phyloP scores from a whole-genome alignment of 2,329 filamentous ascomycete genomes.

The Sporothrix dimorphospora region DNA sequence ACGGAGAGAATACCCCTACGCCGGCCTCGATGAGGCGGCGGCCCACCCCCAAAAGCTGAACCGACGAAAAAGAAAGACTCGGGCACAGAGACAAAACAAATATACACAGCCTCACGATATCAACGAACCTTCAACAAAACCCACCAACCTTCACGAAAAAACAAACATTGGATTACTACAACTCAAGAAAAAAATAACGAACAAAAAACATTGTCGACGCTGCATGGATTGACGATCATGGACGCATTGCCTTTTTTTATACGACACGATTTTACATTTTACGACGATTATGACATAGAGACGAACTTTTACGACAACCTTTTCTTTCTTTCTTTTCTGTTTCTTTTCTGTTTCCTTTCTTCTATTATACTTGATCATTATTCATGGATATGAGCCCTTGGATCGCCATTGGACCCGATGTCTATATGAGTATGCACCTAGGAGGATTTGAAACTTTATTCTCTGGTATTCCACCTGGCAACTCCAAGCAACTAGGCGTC shows the following conservation, averaged over 20 bases:
- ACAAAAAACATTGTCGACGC: slow-evolving; percentile 17
- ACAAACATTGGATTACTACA: not conserved
- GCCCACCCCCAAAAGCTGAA: slow-evolving; percentile 9
- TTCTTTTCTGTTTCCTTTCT: not conserved
- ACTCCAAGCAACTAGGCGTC: not conserved
- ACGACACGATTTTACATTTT: slow-evolving; percentile 20
- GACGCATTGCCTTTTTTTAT: slow-evolving; percentile 1
- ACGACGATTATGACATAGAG: slow-evolving; percentile 29
- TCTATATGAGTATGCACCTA: not conserved
- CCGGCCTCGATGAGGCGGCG: slow-evolving; percentile 27
- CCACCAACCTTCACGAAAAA: not conserved
- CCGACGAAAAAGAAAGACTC: not conserved
- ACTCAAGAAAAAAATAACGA: not conserved
- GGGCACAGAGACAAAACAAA: slow-evolving; percentile 20
- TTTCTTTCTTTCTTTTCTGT: not conserved
- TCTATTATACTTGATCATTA: not conserved
- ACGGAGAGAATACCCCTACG: slow-evolving; percentile 36
- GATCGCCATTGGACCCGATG: slow-evolving; percentile 1
- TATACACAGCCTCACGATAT: not conserved
- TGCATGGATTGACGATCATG: slow-evolving; percentile 8
- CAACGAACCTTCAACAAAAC: not conserved
- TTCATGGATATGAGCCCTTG: not conserved
- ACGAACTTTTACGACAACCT: slow-evolving; percentile 25
- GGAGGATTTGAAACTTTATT: not conserved
- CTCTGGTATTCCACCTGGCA: not conserved